Percentiles rank a stretch among this genome's conserved stretches.
Conservation (phyloP, 192 early-diverging fungal species). For the Rhizophagus prolifer region DNA sequence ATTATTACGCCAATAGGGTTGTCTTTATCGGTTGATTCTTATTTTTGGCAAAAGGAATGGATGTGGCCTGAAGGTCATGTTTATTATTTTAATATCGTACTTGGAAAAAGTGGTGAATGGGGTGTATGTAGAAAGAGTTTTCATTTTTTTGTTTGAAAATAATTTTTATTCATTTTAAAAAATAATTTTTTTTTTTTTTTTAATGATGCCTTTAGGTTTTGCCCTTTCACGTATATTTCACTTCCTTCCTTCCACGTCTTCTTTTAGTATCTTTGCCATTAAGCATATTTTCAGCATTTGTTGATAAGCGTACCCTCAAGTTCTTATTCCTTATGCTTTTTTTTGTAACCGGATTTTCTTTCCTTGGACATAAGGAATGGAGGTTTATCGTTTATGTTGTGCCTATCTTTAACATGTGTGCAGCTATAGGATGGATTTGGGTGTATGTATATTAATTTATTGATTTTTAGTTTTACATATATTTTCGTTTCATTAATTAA, state of each 20-base stretch:
- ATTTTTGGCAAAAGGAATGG: conserved; percentile 65
- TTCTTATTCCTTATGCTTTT: conserved; percentile 55
- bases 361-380: conserved; percentile 93
- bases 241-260: conserved; percentile 71
- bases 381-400: conserved; percentile 87
- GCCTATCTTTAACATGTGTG: conserved; percentile 75
- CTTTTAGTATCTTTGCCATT: conserved; percentile 71
- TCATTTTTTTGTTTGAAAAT: not conserved
- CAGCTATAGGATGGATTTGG: conserved; percentile 51
- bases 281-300: conserved; percentile 46
- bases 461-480: not conserved
- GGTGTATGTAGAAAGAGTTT: conserved; percentile 43
- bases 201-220: conserved; percentile 19
- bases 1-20: conserved; percentile 9
- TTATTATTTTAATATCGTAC: conserved; percentile 74
- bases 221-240: conserved; percentile 76
- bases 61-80: conserved; percentile 76
- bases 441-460: conserved; percentile 38
- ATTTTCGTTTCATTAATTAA: not conserved
- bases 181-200: not conserved
- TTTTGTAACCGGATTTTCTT: conserved; percentile 69
- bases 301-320: conserved; percentile 47
- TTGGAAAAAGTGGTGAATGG: conserved; percentile 66
- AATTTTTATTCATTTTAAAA: not conserved
- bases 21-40: conserved; percentile 68